Evolutionary conservation across 2,329 filamentous ascomycete species (phyloP).

Genomic region (Sporothrix humicola): DNA sequence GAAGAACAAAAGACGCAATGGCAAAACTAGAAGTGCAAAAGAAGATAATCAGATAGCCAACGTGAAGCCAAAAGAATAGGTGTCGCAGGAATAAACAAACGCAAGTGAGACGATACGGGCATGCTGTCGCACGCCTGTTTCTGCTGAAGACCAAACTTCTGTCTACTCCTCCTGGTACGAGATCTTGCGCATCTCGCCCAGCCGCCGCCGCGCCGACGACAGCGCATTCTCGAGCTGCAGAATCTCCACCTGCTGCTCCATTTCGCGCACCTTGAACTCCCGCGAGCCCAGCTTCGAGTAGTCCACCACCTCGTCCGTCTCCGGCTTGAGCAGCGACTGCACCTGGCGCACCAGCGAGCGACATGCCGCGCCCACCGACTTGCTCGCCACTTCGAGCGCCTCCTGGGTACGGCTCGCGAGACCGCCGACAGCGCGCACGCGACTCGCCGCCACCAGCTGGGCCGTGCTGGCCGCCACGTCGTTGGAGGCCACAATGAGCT

Average conservation of each 20-base stretch:
- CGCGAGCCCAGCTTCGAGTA: constrained; percentile 87
- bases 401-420: constrained; percentile 99
- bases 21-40: neutral
- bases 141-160: neutral
- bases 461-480: constrained; percentile 95
- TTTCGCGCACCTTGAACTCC: constrained; percentile 98
- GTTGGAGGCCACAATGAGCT: constrained; percentile 97
- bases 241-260: constrained; percentile 99
- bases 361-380: constrained; percentile 90
- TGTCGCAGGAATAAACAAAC: neutral
- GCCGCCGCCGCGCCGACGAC: constrained; percentile 74
- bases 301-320: constrained; percentile 82
- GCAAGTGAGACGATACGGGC: too few species aligned
- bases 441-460: constrained; percentile 91
- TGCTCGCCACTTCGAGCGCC: constrained; percentile 84
- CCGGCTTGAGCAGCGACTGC: constrained; percentile 89
- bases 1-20: neutral
- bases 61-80: neutral
- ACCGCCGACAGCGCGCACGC: constrained; percentile 81
- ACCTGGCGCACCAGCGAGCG: constrained; percentile 88
- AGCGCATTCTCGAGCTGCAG: constrained; percentile 91
- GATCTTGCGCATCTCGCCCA: constrained; percentile 98
- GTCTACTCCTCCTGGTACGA: constrained; percentile 83
- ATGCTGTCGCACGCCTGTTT: too few species aligned
- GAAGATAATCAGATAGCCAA: neutral